Conservation (phyloP, 495 filamentous ascomycete genomes). For the Mycothermus thermophilus region DNA sequence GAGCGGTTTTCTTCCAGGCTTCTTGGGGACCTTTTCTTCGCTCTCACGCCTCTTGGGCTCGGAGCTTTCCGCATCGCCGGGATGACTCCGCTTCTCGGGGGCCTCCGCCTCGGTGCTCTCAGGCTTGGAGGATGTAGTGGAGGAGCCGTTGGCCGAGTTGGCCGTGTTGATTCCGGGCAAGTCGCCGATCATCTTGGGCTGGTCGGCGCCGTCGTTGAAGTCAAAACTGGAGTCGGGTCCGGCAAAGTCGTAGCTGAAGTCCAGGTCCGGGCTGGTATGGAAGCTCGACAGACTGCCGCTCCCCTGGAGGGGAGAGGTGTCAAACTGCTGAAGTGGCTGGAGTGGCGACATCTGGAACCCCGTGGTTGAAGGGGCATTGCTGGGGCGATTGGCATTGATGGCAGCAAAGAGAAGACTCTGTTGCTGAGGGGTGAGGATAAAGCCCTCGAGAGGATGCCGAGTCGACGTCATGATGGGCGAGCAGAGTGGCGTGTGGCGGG, state of each 20-base stretch:
- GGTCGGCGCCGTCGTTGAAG: conserved; percentile 48
- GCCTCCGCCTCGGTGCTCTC: conserved; percentile 52
- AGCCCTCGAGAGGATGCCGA: conserved; percentile 26
- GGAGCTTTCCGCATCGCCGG: conserved; percentile 52
- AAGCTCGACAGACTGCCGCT: conserved; percentile 24
- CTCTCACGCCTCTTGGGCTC: conserved; percentile 70
- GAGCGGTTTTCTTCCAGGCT: conserved; percentile 89
- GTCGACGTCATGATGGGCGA: conserved; percentile 33
- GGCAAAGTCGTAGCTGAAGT: conserved; percentile 52
- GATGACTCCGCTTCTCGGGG: conserved; percentile 71
- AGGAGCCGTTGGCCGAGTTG: background rate
- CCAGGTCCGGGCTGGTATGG: conserved; percentile 70
- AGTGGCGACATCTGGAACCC: conserved; percentile 37
- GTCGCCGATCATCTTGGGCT: conserved; percentile 61
- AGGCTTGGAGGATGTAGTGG: conserved; percentile 25
- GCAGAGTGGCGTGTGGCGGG: too few species aligned
- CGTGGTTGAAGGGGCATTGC: conserved; percentile 18
- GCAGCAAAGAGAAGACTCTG: conserved; percentile 80
- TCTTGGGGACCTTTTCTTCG: conserved; percentile 68
- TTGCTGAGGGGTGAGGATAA: conserved; percentile 65
- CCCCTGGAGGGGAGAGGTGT: conserved; percentile 38
- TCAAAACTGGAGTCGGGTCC: conserved; percentile 39
- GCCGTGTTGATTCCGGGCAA: conserved; percentile 47
- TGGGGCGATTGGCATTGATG: conserved; percentile 57
- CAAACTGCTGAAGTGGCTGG: too few species aligned